Base-by-base conservation (phyloP, 2,329 filamentous ascomycete species). In the Xylaria hypoxylon region DNA sequence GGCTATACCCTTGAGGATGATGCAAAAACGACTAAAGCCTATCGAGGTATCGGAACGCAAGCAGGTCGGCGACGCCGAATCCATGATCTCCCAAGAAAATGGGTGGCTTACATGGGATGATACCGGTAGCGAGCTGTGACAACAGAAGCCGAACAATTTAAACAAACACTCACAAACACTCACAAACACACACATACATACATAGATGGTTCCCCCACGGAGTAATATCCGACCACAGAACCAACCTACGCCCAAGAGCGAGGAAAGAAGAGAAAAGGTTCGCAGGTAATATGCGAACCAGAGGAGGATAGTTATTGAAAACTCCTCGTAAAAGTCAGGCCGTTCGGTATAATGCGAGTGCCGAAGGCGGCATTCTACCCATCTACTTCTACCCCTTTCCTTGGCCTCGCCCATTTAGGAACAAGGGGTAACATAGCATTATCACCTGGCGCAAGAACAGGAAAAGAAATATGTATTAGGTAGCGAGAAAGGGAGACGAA, bases 1-100 rank as follows among this genome's bases (percentile, higher is more conserved):
- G 88, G 84, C 88, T 77, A 78, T 85, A 74, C 83, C 83, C 77
- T 89, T 79, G 73, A 84, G 81, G 74, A 81, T 81, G 75, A 81
- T 90, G 80, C 88, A 90, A 76, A 89, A 93, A 77, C 90, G 89
- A 75, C 86, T 92, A 72, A 89, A 87, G 74, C 86, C 84, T 71
- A 82, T 88, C 69, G 94, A 97, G 80, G 86, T 97, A 66, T 92
- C 92, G 65, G 93, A 95, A 82, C 86, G 94, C 71, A 91, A 92
- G 79, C 94, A 97, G 81, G 94, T 97, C 62, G 94, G 94, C 70
- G 94, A 97, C 82, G 90, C 90, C 62, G 92, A 75, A 51, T 77
- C 76, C 42, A 73, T 77, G 74, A 75, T 77, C 45, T 72, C 69
- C 55, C 74, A 75, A 50, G 73, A 74, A 51, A 69, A 61, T 40